Percentiles rank a stretch among this genome's conserved stretches.
These are phyloP conservation scores for Phaeomoniella chlamydospora DNA, from an alignment of 2,329 filamentous ascomycete species.

Conservation along the genomic window DNA sequence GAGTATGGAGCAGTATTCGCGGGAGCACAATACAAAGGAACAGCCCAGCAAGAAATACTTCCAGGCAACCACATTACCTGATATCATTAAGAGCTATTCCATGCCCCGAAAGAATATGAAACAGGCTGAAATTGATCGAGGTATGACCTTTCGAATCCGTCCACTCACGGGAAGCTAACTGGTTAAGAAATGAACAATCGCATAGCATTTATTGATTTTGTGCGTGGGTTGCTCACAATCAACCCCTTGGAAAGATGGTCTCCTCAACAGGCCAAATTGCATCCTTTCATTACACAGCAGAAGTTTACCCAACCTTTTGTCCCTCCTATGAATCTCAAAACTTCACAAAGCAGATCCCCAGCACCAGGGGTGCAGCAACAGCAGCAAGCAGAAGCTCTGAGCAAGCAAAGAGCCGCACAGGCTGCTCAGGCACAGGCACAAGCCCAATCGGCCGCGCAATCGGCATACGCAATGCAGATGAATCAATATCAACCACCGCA, in stretches of 20 bases:
- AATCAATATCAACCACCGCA: slow-evolving; percentile 36
- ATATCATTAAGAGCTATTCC: slow-evolving; percentile 94
- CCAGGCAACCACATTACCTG: slow-evolving; percentile 79
- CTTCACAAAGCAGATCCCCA: slow-evolving; percentile 70
- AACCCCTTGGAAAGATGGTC: slow-evolving; percentile 97
- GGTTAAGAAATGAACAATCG: slow-evolving; percentile 90
- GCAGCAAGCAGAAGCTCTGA: slow-evolving; percentile 83
- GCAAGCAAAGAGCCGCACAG: slow-evolving; percentile 67
- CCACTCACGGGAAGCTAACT: slow-evolving; percentile 9
- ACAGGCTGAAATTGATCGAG: slow-evolving; percentile 86
- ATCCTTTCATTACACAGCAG: slow-evolving; percentile 96
- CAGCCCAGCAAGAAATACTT: slow-evolving; percentile 99
- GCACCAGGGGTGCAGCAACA: slow-evolving; percentile 92
- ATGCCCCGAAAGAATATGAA: slow-evolving; percentile 99
- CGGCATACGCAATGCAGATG: slow-evolving; percentile 52
- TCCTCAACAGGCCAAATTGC: slow-evolving; percentile 89
- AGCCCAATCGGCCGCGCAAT: slow-evolving; percentile 52
- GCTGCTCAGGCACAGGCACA: slow-evolving; percentile 33
- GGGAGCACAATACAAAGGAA: slow-evolving; percentile 91
- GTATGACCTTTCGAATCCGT: slow-evolving; percentile 34
- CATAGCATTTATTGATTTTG: slow-evolving; percentile 95
- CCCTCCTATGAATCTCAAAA: slow-evolving; percentile 90
- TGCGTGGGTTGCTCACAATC: slow-evolving; percentile 80
- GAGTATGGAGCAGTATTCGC: slow-evolving; percentile 93
- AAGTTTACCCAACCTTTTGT: slow-evolving; percentile 95